Evolutionary conservation across 169 alveolate species (phyloP), one percentile per base, ranked within the genome.

Genomic region (Cytauxzoon felis): DNA sequence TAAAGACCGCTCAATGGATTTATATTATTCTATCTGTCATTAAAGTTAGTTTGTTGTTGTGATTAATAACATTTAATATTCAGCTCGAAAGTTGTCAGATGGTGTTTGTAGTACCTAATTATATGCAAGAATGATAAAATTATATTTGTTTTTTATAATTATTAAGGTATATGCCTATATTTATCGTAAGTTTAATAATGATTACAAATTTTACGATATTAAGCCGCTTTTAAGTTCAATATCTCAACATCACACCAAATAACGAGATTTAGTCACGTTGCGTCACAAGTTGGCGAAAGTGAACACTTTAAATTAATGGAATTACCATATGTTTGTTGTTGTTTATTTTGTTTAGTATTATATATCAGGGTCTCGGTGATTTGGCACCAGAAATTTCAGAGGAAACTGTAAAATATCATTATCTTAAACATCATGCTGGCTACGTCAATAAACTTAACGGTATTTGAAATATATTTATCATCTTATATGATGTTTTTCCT

Each of bases 361-460:
- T 13, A 78, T 78, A 89, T 18, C 79, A 88, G 80, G 93, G 86
- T 21, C 75, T 87, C 33, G 87, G 70, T 33, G 87, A 80, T 9
- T 78, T 93, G 63, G 90, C 73, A 27, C 98, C 98, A 34, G 92
- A 81, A 19, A 80, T 93, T 26, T 90, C 96, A 13, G 87, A 82
- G 40, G 90, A 91, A 30, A 54, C 93, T 6, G 59, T 93, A 11
- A 85, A 88, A 23, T 86, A 75, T 67, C 98, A 93, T 61, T 90
- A 93, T 79, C 90, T 89, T 24, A 92, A 88, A 52, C 98, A 93
- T 59, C 98, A 93, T 73, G 90, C 92, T 52, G 88, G 93, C 3
- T 93, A 93, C 60, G 95, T 91, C 13, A 83, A 78, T 24, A 93
- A 92, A 18, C 78, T 87, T 50, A 93, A 93, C 49, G 67, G 90